Evolutionary conservation across 257 asterid genomes (phyloP).

Genomic region (Capsicum rhomboideum): DNA sequence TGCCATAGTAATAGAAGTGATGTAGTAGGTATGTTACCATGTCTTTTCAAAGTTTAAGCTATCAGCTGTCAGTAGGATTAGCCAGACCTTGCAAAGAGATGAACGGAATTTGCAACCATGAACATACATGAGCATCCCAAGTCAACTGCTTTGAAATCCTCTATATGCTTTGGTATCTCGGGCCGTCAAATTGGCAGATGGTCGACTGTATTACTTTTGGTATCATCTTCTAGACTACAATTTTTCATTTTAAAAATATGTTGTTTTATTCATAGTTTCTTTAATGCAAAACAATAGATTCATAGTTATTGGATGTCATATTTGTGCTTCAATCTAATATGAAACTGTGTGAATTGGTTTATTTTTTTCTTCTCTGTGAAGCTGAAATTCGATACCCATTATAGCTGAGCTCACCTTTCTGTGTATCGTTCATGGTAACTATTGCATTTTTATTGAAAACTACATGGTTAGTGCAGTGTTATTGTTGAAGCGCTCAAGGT

Average conservation of each 20-base stretch:
- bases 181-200: neutral
- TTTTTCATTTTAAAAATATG: neutral
- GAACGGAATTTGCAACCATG: neutral
- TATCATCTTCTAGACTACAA: neutral
- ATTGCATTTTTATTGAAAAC: neutral
- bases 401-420: neutral
- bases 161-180: neutral
- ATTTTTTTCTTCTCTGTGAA: neutral
- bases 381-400: neutral
- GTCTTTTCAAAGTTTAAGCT: neutral
- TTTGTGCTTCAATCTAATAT: neutral
- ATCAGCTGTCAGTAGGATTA: neutral
- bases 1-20: neutral
- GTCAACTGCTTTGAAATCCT: neutral
- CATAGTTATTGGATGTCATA: neutral
- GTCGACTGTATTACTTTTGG: neutral
- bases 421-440: neutral
- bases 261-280: neutral
- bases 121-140: neutral
- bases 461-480: conserved; percentile 61
- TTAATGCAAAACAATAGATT: neutral
- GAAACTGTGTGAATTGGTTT: neutral
- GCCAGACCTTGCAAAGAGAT: neutral
- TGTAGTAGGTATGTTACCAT: neutral
- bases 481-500: conserved; percentile 90